These are phyloP conservation scores for Ogataea methylovora DNA, from an alignment of 805 yeast genomes.

Conservation along the genomic window DNA sequence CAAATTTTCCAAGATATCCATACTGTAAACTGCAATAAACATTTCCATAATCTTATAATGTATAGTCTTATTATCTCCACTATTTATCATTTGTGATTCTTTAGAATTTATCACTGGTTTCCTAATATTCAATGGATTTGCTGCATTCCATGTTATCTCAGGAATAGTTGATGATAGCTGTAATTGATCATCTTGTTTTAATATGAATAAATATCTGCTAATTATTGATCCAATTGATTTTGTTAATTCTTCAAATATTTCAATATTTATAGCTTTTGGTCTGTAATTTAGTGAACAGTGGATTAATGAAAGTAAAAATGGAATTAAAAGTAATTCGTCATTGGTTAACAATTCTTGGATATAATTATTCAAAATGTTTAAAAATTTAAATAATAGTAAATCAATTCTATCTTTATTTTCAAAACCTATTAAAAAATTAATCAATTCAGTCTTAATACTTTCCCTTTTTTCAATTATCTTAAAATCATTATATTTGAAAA, in stretches of 20 bases:
- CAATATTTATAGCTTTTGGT: slow-evolving; percentile 48
- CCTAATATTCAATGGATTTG: no score
- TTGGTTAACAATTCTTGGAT: slow-evolving; percentile 13
- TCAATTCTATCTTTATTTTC: slow-evolving; percentile 42
- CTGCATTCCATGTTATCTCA: no score
- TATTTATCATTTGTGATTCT: no score
- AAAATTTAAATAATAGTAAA: slow-evolving; percentile 35
- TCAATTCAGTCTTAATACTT: slow-evolving; percentile 25
- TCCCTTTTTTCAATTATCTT: slow-evolving; percentile 20
- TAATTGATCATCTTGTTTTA: slow-evolving; percentile 24
- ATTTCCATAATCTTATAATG: slow-evolving; percentile 43
- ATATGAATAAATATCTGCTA: slow-evolving; percentile 13
- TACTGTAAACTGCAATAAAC: slow-evolving; percentile 39
- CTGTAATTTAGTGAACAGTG: slow-evolving; percentile 50
- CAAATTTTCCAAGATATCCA: slow-evolving; percentile 50
- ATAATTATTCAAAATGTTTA: slow-evolving; percentile 25
- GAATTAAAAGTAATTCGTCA: slow-evolving; percentile 34
- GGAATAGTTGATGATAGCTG: no score
- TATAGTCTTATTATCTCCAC: slow-evolving; percentile 21
- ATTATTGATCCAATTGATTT: slow-evolving; percentile 19
- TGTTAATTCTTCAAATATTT: slow-evolving; percentile 26
- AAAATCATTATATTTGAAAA: slow-evolving; percentile 17
- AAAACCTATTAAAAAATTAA: slow-evolving; percentile 34
- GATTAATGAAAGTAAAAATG: slow-evolving; percentile 52
- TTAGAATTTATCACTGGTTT: slow-evolving; percentile 3